These are phyloP conservation scores for Phytophthora litchii DNA, from an alignment of 352 stramenopile genomes.

Conservation along the genomic window DNA sequence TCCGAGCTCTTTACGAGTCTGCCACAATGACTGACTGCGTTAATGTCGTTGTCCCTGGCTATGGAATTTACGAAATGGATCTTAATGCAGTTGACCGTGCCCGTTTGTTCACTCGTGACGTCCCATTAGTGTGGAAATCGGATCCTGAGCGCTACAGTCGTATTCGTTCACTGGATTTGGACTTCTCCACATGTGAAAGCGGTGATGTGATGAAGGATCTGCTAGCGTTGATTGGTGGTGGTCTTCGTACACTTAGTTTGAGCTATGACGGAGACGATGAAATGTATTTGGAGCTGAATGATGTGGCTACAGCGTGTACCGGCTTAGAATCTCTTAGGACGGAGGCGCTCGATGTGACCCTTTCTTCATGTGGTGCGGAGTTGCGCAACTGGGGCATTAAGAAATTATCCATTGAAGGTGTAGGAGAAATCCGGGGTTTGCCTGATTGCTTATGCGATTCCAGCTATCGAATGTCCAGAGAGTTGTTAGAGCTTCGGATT, in stretches of 20 bases:
- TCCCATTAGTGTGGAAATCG: neutral
- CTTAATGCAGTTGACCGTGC: neutral
- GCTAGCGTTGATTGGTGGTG: neutral
- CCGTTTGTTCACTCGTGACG: neutral
- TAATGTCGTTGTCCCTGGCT: conserved; percentile 4
- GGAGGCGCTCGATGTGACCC: neutral
- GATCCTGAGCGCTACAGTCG: neutral
- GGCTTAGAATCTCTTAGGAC: neutral
- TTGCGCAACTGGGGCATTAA: conserved; percentile 1
- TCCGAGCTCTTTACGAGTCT: conserved; percentile 1
- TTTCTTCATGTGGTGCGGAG: neutral
- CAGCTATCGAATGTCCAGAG: conserved; percentile 1
- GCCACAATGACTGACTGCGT: neutral
- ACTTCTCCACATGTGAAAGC: neutral
- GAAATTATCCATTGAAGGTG: neutral
- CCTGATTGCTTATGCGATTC: neutral
- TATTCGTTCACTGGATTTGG: neutral
- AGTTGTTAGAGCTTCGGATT: conserved; percentile 1
- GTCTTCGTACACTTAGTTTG: conserved; percentile 1
- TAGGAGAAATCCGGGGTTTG: neutral
- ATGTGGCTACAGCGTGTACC: conserved; percentile 3
- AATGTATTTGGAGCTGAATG: neutral
- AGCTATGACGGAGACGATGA: neutral
- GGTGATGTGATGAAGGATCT: neutral
- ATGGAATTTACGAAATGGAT: conserved; percentile 4